Evolutionary conservation across 1,284 basidiomycete genomes (phyloP).

Genomic region (Microbotryum scabiosae): DNA sequence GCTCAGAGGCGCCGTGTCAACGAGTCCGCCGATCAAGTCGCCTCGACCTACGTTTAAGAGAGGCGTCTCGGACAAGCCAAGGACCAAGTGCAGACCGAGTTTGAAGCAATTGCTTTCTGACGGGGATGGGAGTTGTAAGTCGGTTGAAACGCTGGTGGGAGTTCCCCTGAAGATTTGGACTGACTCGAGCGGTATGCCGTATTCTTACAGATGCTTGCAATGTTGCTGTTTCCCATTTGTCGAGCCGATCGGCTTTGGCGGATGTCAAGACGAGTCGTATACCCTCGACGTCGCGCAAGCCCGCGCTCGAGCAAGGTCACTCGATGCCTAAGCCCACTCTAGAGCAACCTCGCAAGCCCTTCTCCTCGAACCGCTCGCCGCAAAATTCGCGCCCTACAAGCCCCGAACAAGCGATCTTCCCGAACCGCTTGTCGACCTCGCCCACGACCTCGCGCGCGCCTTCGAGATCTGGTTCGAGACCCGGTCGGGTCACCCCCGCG

Average conservation of each 20-base stretch:
- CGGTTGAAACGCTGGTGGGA: not conserved
- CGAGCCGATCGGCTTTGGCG: constrained; percentile 9
- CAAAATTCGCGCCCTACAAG: not conserved
- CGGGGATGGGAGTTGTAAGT: constrained; percentile 5
- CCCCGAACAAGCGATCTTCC: not conserved
- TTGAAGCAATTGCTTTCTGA: constrained; percentile 7
- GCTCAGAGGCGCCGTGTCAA: not conserved
- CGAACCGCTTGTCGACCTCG: not conserved
- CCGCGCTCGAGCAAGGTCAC: not conserved
- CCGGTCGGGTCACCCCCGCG: not conserved
- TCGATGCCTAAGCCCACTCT: not conserved
- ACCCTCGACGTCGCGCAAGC: constrained; percentile 1
- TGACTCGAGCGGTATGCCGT: not conserved
- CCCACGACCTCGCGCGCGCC: constrained; percentile 1
- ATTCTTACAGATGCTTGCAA: constrained; percentile 13
- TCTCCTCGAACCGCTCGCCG: not conserved
- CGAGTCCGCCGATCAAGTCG: not conserved
- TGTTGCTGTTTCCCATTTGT: constrained; percentile 24
- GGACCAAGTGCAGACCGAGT: not conserved
- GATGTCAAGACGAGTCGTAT: constrained; percentile 15
- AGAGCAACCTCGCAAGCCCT: too few relatives aligned
- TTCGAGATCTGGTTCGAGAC: not conserved
- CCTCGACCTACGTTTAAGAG: constrained; percentile 5
- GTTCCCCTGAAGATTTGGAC: too few relatives aligned
- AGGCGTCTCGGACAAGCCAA: constrained; percentile 6